Base-by-base conservation (phyloP, 2,329 filamentous ascomycete species). In the Xylaria sp. region DNA sequence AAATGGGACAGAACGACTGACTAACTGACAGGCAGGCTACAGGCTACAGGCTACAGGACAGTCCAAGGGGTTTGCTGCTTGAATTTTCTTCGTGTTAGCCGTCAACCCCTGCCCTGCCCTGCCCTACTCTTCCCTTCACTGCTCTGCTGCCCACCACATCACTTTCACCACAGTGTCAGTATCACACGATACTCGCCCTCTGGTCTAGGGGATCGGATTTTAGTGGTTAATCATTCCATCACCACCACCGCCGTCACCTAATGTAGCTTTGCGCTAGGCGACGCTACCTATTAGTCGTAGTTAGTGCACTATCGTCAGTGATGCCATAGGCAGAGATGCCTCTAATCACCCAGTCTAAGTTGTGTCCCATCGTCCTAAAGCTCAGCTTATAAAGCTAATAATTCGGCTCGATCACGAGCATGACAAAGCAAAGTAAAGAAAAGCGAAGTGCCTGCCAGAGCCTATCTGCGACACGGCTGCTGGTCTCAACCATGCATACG, bases 191-290 rank as follows among this genome's bases (percentile, higher is more conserved):
- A 48, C 54, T 50, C 59, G 44, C 54, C 37, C 1, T 51, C 51
- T 15, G 7, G 48, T 50, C 58, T 59, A 37, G 20, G 3, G 52
- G 51, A 63, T 60, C 63, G 44, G 66, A 59, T n/a, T 58, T 63
- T 68, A 69, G 59, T 63, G 66, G 69, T 67, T 63, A 48, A 65
- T 71, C 69, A 69, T 71, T 66, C 66, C 66, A 71, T 66, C 56
- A 66, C 63, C 50, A 58, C 34, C 46, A 63, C 12, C 46, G 41
- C 20, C 25, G 54, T 44, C 65, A 46, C 60, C 37, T 39, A 39
- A 5, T 48, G 13, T 34, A 59, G 46, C 46, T 50, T n/a, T 50
- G 12, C 46, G 3, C 46, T 50, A 23, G 20, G 23, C 20, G 20
- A 13, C n/a, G 20, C 20, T 50, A 50, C 41, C 41, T 46, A n/a